Percentiles rank a stretch among this genome's conserved stretches.
Evolutionary conservation across 2,329 filamentous ascomycete species (phyloP).

Genomic region (Hortaea sp.): DNA sequence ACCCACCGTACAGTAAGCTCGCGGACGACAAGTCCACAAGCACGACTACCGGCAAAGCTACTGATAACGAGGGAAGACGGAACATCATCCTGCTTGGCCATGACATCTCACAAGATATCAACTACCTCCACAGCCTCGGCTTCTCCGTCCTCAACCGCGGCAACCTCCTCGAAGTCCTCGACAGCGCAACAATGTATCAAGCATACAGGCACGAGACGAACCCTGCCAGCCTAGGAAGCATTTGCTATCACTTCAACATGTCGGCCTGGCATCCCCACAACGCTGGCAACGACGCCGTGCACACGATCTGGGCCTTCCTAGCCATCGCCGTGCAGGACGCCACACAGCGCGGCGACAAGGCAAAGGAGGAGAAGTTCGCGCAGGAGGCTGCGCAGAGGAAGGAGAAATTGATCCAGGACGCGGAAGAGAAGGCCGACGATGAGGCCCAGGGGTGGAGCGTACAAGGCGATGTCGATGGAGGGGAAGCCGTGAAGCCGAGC

Average conservation of each 20-base stretch:
- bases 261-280: conserved; percentile 39
- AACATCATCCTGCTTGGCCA: conserved; percentile 74
- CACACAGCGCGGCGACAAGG: conserved; percentile 14
- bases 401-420: conserved; percentile 19
- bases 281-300: conserved; percentile 29
- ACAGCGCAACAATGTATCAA: conserved; percentile 64
- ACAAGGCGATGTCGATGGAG: conserved; percentile 27
- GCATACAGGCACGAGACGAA: conserved; percentile 43
- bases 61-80: conserved; percentile 31
- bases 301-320: conserved; percentile 48
- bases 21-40: background rate
- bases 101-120: conserved; percentile 56
- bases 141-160: conserved; percentile 47
- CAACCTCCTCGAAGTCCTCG: conserved; percentile 55
- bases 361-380: conserved; percentile 16
- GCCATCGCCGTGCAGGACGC: conserved; percentile 45
- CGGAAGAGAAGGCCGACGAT: conserved; percentile 29
- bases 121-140: conserved; percentile 55
- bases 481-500: conserved; percentile 9
- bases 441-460: conserved; percentile 30
- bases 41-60: background rate
- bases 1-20: conserved; percentile 40
- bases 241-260: conserved; percentile 58
- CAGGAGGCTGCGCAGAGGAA: conserved; percentile 18
- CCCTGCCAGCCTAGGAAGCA: conserved; percentile 46